These are phyloP conservation scores for Geosmithia flava DNA, from an alignment of 2,329 filamentous ascomycete species.

Conservation along the genomic window DNA sequence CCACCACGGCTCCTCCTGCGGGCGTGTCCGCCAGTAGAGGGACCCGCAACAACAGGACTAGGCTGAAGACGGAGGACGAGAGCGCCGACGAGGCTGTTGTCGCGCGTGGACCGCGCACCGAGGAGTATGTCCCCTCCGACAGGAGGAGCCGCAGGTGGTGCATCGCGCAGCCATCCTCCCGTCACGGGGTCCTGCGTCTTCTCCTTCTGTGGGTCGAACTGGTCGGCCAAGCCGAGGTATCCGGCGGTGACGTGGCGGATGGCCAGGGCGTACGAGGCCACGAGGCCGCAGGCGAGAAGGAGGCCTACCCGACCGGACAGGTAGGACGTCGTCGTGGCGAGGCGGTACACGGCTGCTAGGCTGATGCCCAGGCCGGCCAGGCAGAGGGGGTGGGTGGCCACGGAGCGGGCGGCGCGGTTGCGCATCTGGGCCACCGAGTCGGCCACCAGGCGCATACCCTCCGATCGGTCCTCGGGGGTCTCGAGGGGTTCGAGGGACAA, in stretches of 20 bases:
- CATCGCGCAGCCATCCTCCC: slow-evolving; percentile 45
- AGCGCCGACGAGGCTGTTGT: slow-evolving; percentile 57
- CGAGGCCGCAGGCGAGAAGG: slow-evolving; percentile 45
- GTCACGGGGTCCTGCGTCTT: slow-evolving; percentile 14
- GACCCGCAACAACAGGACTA: slow-evolving; percentile 7
- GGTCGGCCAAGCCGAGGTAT: slow-evolving; percentile 53
- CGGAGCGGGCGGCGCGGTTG: slow-evolving; percentile 47
- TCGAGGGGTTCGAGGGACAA: slow-evolving; percentile 49
- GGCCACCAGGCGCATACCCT: slow-evolving; percentile 61
- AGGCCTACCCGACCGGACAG: slow-evolving; percentile 40
- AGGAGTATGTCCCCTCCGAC: slow-evolving; percentile 43
- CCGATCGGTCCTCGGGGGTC: slow-evolving; percentile 45
- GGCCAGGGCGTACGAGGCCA: slow-evolving; percentile 50
- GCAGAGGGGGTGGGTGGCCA: slow-evolving; percentile 51
- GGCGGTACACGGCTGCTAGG: slow-evolving; percentile 31
- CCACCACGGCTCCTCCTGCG: slow-evolving; percentile 21
- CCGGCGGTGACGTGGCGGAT: slow-evolving; percentile 47
- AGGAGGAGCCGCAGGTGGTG: slow-evolving; percentile 14
- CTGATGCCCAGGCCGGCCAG: slow-evolving; percentile 31
- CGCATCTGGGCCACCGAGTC: slow-evolving; percentile 77
- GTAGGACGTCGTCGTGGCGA: slow-evolving; percentile 16
- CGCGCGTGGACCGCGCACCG: slow-evolving; percentile 46
- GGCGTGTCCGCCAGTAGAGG: slow-evolving; percentile 7
- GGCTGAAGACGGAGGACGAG: slow-evolving; percentile 55
- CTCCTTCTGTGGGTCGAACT: slow-evolving; percentile 30